Evolutionary conservation across 306 rosid genomes (phyloP).

Genomic region (Myrica gale): DNA sequence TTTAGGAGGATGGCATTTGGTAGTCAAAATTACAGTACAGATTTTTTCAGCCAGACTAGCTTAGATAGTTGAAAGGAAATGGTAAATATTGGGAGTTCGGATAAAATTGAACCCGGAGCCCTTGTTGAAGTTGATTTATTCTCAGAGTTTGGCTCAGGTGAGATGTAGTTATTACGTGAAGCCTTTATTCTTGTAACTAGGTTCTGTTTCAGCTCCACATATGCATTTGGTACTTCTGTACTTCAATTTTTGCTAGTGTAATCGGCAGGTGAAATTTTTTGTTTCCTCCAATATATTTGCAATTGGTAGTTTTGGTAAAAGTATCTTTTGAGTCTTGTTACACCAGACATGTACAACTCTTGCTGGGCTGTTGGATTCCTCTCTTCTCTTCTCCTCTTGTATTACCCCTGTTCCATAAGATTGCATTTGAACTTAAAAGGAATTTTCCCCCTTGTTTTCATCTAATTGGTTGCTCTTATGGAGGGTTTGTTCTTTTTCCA

Average conservation of each 20-base stretch:
- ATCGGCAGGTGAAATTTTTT: not conserved
- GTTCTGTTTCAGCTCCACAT: constrained; percentile 30
- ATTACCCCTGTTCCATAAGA: not conserved
- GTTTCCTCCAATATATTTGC: constrained; percentile 9
- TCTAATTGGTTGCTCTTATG: not conserved
- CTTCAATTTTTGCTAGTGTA: constrained; percentile 23
- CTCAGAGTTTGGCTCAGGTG: constrained; percentile 26
- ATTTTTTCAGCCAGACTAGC: constrained; percentile 53
- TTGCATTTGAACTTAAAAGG: not conserved
- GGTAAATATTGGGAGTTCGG: constrained; percentile 36
- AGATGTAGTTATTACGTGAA: constrained; percentile 26
- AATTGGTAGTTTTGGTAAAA: constrained; percentile 22
- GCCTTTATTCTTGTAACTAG: constrained; percentile 34
- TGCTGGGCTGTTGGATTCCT: not conserved
- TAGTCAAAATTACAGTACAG: constrained; percentile 67
- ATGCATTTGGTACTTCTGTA: constrained; percentile 26
- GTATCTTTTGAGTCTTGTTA: constrained; percentile 9
- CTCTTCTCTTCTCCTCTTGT: not conserved
- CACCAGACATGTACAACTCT: not conserved
- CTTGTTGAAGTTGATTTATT: constrained; percentile 21
- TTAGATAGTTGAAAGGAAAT: constrained; percentile 32
- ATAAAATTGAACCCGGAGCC: constrained; percentile 4
- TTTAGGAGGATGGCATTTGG: constrained; percentile 81
- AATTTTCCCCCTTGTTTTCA: not conserved
- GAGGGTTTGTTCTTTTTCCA: not conserved